Conservation (phyloP, 306 rosid species). For the Senna siamea region DNA sequence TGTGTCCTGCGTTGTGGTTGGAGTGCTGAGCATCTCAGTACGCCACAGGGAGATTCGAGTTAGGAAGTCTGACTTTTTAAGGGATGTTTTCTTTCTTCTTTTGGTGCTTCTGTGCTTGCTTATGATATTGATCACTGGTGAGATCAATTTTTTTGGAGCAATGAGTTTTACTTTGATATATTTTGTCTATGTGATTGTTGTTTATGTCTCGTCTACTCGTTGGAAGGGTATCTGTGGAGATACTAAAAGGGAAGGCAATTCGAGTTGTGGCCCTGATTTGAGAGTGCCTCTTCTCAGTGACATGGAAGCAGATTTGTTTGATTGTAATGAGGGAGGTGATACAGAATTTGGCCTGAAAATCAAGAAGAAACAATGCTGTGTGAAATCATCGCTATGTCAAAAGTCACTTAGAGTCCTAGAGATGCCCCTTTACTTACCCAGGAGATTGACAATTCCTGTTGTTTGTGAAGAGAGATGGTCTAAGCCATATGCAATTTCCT, state of each 20-base stretch:
- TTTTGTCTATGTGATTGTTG: slow-evolving; percentile 41
- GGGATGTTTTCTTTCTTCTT: slow-evolving; percentile 49
- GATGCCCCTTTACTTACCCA: slow-evolving; percentile 49
- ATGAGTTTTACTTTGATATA: slow-evolving; percentile 47
- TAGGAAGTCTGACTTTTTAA: slow-evolving; percentile 40
- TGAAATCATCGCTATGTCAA: slow-evolving; percentile 29
- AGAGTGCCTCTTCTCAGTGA: slow-evolving; percentile 42
- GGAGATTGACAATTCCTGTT: slow-evolving; percentile 46
- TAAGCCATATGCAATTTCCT: slow-evolving; percentile 44
- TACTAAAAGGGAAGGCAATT: slow-evolving; percentile 31
- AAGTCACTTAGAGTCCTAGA: slow-evolving; percentile 27
- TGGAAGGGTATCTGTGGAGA: slow-evolving; percentile 28
- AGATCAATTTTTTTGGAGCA: slow-evolving; percentile 48
- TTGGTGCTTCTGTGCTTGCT: slow-evolving; percentile 41
- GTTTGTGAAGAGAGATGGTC: slow-evolving; percentile 50
- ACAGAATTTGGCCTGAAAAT: slow-evolving; percentile 25
- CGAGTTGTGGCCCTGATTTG: slow-evolving; percentile 34
- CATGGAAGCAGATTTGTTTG: slow-evolving; percentile 38
- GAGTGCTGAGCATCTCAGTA: slow-evolving; percentile 41
- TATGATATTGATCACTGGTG: slow-evolving; percentile 37
- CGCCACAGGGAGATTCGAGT: slow-evolving; percentile 34
- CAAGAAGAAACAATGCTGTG: slow-evolving; percentile 28
- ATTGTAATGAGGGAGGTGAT: slow-evolving; percentile 29
- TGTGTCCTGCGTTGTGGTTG: slow-evolving; percentile 54
- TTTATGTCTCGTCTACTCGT: slow-evolving; percentile 37